A percentile compares a stretch with the other conserved stretches of the same genome.
Evolutionary conservation across 2,329 filamentous ascomycete genomes (phyloP).

Genomic region (Magnaporthiopsis incrustans): DNA sequence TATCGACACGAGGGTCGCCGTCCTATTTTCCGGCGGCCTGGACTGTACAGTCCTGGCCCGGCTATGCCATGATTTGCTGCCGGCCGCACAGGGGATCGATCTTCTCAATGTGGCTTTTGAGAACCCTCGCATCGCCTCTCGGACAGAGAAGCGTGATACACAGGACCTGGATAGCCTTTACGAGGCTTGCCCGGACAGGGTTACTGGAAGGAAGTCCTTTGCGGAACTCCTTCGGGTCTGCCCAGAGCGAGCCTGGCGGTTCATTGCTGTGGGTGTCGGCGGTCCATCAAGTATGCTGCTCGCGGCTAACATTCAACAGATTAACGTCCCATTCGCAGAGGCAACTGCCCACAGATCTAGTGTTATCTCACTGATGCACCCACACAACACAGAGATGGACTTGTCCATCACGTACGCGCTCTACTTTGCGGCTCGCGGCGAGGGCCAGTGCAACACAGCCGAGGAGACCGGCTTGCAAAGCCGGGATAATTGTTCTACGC

Average conservation of each 20-base stretch:
- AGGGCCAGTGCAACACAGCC: slow-evolving; percentile 33
- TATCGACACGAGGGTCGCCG: slow-evolving; percentile 51
- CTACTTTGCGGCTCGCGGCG: slow-evolving; percentile 86
- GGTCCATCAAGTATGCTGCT: neutral
- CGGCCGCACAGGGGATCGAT: slow-evolving; percentile 63
- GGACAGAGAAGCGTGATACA: slow-evolving; percentile 31
- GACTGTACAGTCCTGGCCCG: slow-evolving; percentile 87
- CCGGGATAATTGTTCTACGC: slow-evolving; percentile 36
- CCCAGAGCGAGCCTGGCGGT: slow-evolving; percentile 67
- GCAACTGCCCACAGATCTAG: slow-evolving; percentile 58
- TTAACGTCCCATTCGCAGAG: slow-evolving; percentile 77
- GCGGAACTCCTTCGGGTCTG: slow-evolving; percentile 65
- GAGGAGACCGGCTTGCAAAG: neutral
- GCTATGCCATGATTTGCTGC: slow-evolving; percentile 68
- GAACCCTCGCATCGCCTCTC: slow-evolving; percentile 68
- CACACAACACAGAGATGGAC: slow-evolving; percentile 98
- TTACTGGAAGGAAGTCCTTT: slow-evolving; percentile 75
- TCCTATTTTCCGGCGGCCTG: slow-evolving; percentile 89
- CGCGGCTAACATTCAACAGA: slow-evolving; percentile 26
- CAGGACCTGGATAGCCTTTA: slow-evolving; percentile 40
- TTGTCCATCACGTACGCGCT: slow-evolving; percentile 86
- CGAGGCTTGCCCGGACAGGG: slow-evolving; percentile 81
- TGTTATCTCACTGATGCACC: slow-evolving; percentile 73
- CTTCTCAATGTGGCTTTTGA: slow-evolving; percentile 95
- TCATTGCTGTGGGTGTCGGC: slow-evolving; percentile 55